A percentile compares a stretch with the other conserved stretches of the same genome.
Conservation (phyloP, 2,329 filamentous ascomycete species). For the Plenodomus biglobosus region DNA sequence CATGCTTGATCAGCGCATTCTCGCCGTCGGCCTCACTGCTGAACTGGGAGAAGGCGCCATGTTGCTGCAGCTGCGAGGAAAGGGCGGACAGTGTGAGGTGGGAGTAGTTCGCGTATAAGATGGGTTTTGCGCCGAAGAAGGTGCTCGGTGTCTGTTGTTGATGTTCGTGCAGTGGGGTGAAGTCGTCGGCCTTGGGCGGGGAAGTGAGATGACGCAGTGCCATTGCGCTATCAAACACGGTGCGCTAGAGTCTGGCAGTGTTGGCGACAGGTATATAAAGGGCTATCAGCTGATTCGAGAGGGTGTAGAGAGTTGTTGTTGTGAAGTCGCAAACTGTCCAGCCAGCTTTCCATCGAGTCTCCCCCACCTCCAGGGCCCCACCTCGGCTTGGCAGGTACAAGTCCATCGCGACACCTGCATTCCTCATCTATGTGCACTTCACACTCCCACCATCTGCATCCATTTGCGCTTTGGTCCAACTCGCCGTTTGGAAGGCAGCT, state of each 20-base stretch:
- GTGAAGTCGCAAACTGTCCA: not conserved
- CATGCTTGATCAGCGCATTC: conserved; percentile 36
- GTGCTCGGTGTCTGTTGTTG: conserved; percentile 70
- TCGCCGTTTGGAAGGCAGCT: no score
- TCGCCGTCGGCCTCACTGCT: conserved; percentile 24
- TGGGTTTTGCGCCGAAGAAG: conserved; percentile 70
- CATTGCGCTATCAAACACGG: conserved; percentile 24
- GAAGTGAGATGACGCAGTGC: conserved; percentile 55
- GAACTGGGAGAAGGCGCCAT: conserved; percentile 53
- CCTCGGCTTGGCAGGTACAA: conserved; percentile 14
- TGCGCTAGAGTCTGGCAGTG: not conserved
- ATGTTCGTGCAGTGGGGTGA: conserved; percentile 67
- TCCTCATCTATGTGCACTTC: not conserved
- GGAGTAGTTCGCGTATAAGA: conserved; percentile 66
- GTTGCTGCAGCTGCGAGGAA: conserved; percentile 55
- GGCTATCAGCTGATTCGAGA: not conserved
- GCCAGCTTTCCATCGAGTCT: conserved; percentile 3
- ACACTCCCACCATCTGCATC: not conserved
- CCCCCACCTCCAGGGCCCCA: conserved; percentile 17
- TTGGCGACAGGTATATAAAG: not conserved
- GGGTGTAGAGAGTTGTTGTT: not conserved
- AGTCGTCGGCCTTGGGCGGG: conserved; percentile 61
- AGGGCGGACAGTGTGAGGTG: conserved; percentile 62
- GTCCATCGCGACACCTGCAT: not conserved
- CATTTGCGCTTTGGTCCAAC: no score